Percentiles rank a stretch among this genome's conserved stretches.
These are phyloP conservation scores for Thalassiosira delicatula DNA, from an alignment of 352 stramenopile species.

Conservation along the genomic window DNA sequence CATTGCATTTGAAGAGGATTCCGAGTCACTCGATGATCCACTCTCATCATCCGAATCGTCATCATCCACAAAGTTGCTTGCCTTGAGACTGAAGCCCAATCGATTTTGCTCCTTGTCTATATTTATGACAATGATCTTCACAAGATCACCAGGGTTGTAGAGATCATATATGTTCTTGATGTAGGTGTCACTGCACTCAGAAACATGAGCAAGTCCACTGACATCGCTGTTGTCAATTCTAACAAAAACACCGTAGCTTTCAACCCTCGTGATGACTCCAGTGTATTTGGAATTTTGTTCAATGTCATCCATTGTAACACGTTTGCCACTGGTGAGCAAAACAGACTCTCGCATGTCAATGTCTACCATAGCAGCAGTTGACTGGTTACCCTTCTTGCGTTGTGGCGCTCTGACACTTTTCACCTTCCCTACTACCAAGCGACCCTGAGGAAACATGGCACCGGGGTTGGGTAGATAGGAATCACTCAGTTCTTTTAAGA, in stretches of 20 bases:
- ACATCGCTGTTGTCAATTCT: slow-evolving; percentile 94
- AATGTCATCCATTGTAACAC: slow-evolving; percentile 90
- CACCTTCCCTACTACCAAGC: slow-evolving; percentile 93
- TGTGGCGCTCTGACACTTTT: slow-evolving; percentile 85
- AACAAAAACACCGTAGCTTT: slow-evolving; percentile 95
- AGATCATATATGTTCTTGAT: slow-evolving; percentile 92
- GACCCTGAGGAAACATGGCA: slow-evolving; percentile 89
- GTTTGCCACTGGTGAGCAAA: slow-evolving; percentile 88
- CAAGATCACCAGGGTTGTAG: slow-evolving; percentile 94
- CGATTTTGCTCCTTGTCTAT: slow-evolving; percentile 88
- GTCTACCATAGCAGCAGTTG: slow-evolving; percentile 85
- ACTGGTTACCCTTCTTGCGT: slow-evolving; percentile 46
- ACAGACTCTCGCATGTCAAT: slow-evolving; percentile 93
- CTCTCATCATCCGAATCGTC: slow-evolving; percentile 85
- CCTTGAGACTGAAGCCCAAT: slow-evolving; percentile 95
- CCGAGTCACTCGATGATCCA: slow-evolving; percentile 1
- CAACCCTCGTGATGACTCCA: slow-evolving; percentile 93
- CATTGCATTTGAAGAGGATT: slow-evolving; percentile 62
- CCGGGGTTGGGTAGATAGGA: slow-evolving; percentile 92
- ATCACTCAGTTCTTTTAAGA: slow-evolving; percentile 95
- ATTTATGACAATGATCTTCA: slow-evolving; percentile 96
- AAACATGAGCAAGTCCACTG: slow-evolving; percentile 94
- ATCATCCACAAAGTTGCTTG: slow-evolving; percentile 94
- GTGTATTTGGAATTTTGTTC: slow-evolving; percentile 91
- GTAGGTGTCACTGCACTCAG: slow-evolving; percentile 93